phyloP scores from a whole-genome alignment of 139 green algal species.

The Bryopsis sp. region DNA sequence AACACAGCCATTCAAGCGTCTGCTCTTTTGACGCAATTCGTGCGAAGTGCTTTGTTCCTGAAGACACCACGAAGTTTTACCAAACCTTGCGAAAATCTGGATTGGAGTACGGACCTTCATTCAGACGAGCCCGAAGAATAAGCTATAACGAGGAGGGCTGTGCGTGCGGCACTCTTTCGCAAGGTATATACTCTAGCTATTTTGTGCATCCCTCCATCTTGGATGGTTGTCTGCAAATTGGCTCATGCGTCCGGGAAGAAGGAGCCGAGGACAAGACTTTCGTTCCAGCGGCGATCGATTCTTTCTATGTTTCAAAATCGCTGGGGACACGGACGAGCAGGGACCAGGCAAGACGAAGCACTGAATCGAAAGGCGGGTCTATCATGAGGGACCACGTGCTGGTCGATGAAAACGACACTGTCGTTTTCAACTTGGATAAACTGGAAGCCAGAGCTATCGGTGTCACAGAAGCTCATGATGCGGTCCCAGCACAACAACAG shows the following conservation, averaged over 20 bases:
- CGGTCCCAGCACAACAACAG: background rate
- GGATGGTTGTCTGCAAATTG: constrained; percentile 45
- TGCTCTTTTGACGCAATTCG: constrained; percentile 28
- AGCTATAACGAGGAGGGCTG: background rate
- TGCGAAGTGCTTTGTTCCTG: constrained; percentile 28
- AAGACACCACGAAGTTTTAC: constrained; percentile 32
- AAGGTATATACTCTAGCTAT: constrained; percentile 15
- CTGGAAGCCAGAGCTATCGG: constrained; percentile 7
- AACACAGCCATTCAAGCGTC: background rate
- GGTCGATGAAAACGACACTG: background rate
- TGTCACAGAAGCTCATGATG: background rate
- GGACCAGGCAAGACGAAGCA: background rate
- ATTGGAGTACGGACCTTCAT: constrained; percentile 57
- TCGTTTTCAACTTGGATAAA: background rate
- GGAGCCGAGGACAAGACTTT: constrained; percentile 5
- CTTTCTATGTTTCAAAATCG: background rate
- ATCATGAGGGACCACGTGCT: constrained; percentile 32
- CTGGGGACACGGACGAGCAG: background rate
- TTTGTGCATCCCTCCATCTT: constrained; percentile 34
- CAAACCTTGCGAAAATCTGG: constrained; percentile 32
- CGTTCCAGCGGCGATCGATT: constrained; percentile 44
- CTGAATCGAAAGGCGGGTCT: background rate
- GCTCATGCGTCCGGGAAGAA: constrained; percentile 35
- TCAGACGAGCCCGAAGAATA: constrained; percentile 22
- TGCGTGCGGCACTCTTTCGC: background rate